Base-by-base conservation (phyloP, 2,329 filamentous ascomycete species). In the Sporothrix protearum region DNA sequence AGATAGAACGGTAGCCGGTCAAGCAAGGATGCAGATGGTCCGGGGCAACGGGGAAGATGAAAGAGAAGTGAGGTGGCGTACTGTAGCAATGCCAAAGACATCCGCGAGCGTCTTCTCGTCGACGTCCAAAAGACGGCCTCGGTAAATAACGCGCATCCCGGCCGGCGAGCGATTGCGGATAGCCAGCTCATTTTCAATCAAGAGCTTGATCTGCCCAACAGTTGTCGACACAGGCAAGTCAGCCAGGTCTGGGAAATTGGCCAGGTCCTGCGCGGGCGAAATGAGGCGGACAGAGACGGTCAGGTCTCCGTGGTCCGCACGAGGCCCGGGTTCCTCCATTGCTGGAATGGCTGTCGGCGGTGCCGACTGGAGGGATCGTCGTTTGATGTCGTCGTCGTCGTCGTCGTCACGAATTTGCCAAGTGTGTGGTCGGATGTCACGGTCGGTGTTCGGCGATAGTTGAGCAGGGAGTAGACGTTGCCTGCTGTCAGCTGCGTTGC, bases 81-180 rank as follows among this genome's bases (percentile, higher is more conserved):
- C 74, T 39, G 71, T 47, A 25, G 70, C 2, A n/a, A 36, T 25
- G 3, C 73, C 73, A 49, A 75, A 75, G 8, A 75, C 71, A 0
- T 71, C 68, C 0, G 39, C 45, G 16, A 75, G 68, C 19, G 71
- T 74, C 49, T 55, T 66, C 2, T 45, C 53, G 28, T 74, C 71
- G 1, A 10, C 33, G 7, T 74, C 72, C 10, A 75, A 19, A 22
- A 75, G 66, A 1, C 73, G 73, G 16, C 74, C 74, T 0, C 71
- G 71, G 64, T 75, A 74, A n/a, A 75, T 75, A 28, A 75, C 33
- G 0, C 74, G 73, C 59, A 75, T 66, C 36, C 72, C 73, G 12
- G 22, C 14, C 19, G 51, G 7, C 14, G 71, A 71, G 45, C 59
- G 71, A 10, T 49, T 61, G 2, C 73, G 73, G 3, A 42, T 19